Evolutionary conservation across 805 yeast species (phyloP).

Genomic region (Schwanniomyces yamadae): DNA sequence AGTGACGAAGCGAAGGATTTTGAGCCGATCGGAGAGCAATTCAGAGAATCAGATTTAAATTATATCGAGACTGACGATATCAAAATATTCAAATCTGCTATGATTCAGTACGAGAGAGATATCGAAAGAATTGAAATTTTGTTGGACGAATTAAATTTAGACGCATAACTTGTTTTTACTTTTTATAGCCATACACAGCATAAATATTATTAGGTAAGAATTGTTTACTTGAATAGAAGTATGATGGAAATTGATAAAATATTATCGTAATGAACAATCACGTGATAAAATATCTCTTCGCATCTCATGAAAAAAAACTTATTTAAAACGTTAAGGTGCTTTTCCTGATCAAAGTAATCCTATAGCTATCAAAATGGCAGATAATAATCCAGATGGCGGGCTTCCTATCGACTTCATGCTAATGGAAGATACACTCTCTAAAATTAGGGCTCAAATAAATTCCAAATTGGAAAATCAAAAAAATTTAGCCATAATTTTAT

Average conservation of each 20-base stretch:
- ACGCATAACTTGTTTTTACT: too few relatives aligned
- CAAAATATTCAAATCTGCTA: conserved; percentile 15
- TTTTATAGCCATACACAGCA: not conserved
- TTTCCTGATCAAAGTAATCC: not conserved
- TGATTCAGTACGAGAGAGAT: conserved; percentile 23
- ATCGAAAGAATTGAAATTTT: conserved; percentile 28
- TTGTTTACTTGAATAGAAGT: too few relatives aligned
- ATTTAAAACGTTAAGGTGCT: conserved; percentile 1
- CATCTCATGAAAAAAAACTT: conserved; percentile 8
- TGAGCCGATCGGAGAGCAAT: conserved; percentile 18
- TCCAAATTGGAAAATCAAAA: conserved; percentile 89
- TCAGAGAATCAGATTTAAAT: conserved; percentile 9
- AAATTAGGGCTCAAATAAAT: conserved; percentile 65
- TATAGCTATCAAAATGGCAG: conserved; percentile 18
- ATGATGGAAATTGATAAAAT: too few relatives aligned
- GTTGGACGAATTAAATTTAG: conserved; percentile 26
- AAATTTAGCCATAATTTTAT: conserved; percentile 75
- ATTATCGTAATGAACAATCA: too few relatives aligned
- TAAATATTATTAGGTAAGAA: not conserved
- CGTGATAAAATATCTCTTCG: conserved; percentile 4
- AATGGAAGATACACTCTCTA: conserved; percentile 61
- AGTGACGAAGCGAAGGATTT: conserved; percentile 25
- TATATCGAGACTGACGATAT: conserved; percentile 14
- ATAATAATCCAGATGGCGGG: conserved; percentile 41
- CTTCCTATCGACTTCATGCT: conserved; percentile 39